A percentile compares a stretch with the other conserved stretches of the same genome.
Evolutionary conservation across 805 yeast genomes (phyloP).

Genomic region (Debaryomyces prosopidis): DNA sequence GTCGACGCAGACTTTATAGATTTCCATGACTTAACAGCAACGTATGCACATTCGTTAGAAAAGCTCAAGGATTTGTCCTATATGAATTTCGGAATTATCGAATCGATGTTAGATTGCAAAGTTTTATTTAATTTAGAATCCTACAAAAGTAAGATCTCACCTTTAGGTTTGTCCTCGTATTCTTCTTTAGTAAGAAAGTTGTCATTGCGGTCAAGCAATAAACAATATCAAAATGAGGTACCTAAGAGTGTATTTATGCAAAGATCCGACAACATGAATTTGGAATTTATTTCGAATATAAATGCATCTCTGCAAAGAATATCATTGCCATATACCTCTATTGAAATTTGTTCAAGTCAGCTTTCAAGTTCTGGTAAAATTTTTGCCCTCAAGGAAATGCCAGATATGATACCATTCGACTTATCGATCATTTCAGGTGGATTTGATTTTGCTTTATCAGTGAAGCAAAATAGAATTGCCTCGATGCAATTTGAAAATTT

Average conservation of each 20-base stretch:
- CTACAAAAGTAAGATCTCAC: slow-evolving; percentile 21
- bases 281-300: not conserved
- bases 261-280: not conserved
- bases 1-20: slow-evolving; percentile 14
- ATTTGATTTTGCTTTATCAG: slow-evolving; percentile 4
- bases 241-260: slow-evolving; percentile 3
- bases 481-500: slow-evolving; percentile 1
- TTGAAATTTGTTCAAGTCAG: not conserved
- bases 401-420: not conserved
- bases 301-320: not conserved
- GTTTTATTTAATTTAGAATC: slow-evolving; percentile 13
- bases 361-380: not conserved
- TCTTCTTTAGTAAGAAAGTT: not conserved
- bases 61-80: slow-evolving; percentile 5
- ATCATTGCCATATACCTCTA: not conserved
- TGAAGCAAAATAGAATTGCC: slow-evolving; percentile 4
- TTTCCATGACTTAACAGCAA: slow-evolving; percentile 9
- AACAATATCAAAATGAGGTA: not conserved
- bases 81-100: slow-evolving; percentile 10
- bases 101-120: slow-evolving; percentile 5
- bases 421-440: not conserved
- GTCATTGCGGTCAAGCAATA: not conserved
- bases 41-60: not conserved
- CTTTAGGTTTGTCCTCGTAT: slow-evolving; percentile 8
- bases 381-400: not conserved